Evolutionary conservation across 441 rosid genomes (phyloP).

Genomic region (Brassica hybrid): DNA sequence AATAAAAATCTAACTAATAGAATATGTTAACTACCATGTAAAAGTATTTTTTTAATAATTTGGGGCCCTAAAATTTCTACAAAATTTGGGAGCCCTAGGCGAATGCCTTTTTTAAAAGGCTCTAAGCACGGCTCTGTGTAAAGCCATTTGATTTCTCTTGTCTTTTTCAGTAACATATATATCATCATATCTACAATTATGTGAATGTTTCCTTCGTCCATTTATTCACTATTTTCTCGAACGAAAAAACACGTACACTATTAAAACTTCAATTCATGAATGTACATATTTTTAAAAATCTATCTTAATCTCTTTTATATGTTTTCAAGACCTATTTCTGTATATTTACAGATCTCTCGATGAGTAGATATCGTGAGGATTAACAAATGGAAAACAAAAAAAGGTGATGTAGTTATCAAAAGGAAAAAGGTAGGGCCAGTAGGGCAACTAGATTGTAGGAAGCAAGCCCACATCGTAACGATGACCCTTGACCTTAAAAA

Average conservation of each 20-base stretch:
- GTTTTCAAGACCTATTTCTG: constrained; percentile 6
- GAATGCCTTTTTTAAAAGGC: no score
- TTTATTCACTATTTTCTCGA: neutral
- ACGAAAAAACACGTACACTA: neutral
- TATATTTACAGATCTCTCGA: neutral
- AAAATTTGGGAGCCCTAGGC: no score
- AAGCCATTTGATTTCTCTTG: neutral
- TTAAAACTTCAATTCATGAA: neutral
- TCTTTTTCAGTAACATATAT: neutral
- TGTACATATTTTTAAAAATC: neutral
- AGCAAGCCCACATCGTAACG: constrained; percentile 61
- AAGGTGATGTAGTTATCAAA: constrained; percentile 33
- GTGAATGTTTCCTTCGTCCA: neutral
- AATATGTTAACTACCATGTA: no score
- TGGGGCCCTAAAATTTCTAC: no score
- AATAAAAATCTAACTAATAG: no score
- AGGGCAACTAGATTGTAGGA: constrained; percentile 52
- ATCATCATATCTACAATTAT: constrained; percentile 1
- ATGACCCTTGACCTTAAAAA: constrained; percentile 66
- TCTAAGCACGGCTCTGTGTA: no score
- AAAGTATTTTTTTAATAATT: no score
- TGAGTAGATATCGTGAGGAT: constrained; percentile 12
- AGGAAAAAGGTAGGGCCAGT: constrained; percentile 42
- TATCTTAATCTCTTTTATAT: neutral
- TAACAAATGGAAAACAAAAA: constrained; percentile 39